Conservation (phyloP, 768 basidiomycete genomes). For the Terana coerulea region DNA sequence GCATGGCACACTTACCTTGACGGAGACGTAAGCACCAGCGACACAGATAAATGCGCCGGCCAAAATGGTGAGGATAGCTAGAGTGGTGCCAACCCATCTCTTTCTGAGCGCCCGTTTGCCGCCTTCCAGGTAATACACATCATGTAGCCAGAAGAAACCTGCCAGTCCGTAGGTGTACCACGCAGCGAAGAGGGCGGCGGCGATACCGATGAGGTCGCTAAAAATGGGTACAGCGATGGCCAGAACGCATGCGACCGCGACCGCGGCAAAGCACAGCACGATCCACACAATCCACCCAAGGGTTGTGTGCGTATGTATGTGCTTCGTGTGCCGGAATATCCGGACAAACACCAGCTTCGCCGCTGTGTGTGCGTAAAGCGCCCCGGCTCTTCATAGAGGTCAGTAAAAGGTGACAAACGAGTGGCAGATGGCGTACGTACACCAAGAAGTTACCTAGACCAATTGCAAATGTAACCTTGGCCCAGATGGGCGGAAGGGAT, state of each 20-base stretch:
- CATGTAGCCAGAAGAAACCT: slow-evolving; percentile 52
- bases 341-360: slow-evolving; percentile 53
- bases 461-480: slow-evolving; percentile 46
- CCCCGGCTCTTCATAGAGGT: slow-evolving; percentile 35
- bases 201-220: slow-evolving; percentile 49
- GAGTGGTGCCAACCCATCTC: slow-evolving; percentile 29
- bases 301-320: slow-evolving; percentile 47
- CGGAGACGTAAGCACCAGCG: slow-evolving; percentile 48
- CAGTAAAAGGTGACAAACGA: not conserved
- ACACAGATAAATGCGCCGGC: slow-evolving; percentile 51
- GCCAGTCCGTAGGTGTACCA: slow-evolving; percentile 57
- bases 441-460: slow-evolving; percentile 50
- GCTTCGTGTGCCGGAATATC: slow-evolving; percentile 43
- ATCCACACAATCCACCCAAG: slow-evolving; percentile 49
- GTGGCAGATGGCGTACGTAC: slow-evolving; percentile 23
- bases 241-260: slow-evolving; percentile 41
- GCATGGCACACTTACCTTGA: slow-evolving; percentile 35
- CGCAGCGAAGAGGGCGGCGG: slow-evolving; percentile 51
- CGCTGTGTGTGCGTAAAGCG: slow-evolving; percentile 47
- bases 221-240: slow-evolving; percentile 53
- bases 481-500: slow-evolving; percentile 46
- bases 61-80: slow-evolving; percentile 41
- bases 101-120: slow-evolving; percentile 27
- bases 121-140: slow-evolving; percentile 39
- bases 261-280: slow-evolving; percentile 37